These are phyloP conservation scores for Pyrenochaeta sp. DNA, from an alignment of 2,329 filamentous ascomycete genomes.

Conservation along the genomic window DNA sequence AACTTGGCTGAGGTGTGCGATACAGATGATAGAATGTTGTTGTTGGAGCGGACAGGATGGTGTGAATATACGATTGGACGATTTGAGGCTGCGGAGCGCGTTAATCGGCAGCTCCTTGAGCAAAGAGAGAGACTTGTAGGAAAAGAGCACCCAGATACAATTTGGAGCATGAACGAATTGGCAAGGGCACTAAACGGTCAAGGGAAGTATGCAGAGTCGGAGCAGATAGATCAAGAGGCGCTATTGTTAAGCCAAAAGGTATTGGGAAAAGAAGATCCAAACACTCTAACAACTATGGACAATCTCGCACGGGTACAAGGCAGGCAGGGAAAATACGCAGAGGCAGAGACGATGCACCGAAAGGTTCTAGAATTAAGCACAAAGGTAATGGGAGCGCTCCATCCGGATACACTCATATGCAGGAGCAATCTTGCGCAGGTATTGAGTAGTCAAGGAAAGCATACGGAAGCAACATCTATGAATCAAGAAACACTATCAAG, in stretches of 20 bases:
- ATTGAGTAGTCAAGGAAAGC: neutral
- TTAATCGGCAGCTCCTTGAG: neutral
- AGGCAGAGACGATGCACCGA: neutral
- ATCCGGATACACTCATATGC: neutral
- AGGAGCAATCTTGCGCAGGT: neutral
- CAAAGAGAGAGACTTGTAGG: neutral
- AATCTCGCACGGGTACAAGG: neutral
- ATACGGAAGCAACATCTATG: neutral
- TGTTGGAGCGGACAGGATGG: conserved; percentile 16
- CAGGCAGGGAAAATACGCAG: neutral
- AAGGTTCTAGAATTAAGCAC: neutral
- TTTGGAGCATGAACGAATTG: neutral
- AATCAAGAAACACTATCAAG: neutral
- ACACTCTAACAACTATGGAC: neutral
- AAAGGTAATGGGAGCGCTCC: neutral
- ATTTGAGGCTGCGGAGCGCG: conserved; percentile 9
- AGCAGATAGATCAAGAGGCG: neutral
- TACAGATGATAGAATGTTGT: neutral
- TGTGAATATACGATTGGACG: conserved; percentile 16
- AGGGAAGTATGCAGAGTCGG: neutral
- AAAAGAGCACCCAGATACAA: neutral
- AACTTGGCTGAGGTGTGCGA: conserved; percentile 4
- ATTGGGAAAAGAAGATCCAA: neutral
- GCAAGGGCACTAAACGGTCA: neutral
- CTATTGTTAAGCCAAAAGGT: neutral